A percentile compares a stretch with the other conserved stretches of the same genome.
Evolutionary conservation across 441 rosid species (phyloP).

Genomic region (Populus trichocarpa): DNA sequence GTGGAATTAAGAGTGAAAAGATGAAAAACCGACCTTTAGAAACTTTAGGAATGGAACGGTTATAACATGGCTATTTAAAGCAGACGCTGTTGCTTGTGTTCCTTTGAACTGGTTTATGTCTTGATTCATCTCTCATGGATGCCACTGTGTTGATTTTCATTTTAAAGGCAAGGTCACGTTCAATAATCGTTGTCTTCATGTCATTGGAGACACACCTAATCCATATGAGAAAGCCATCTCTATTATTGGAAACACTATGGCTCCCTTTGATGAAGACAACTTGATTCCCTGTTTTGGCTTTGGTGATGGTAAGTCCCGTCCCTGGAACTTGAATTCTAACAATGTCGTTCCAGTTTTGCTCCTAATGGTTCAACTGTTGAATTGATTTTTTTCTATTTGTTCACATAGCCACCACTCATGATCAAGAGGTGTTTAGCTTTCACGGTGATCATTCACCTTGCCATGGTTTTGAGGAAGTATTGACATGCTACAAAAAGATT

Average conservation of each 20-base stretch:
- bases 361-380: background rate
- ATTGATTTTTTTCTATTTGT: background rate
- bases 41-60: background rate
- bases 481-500: slow-evolving; percentile 60
- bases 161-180: slow-evolving; percentile 56
- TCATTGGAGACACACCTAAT: slow-evolving; percentile 47
- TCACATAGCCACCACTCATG: slow-evolving; percentile 66
- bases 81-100: background rate
- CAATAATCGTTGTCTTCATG: slow-evolving; percentile 61
- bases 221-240: slow-evolving; percentile 82
- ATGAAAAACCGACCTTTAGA: background rate
- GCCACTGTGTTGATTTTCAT: slow-evolving; percentile 12
- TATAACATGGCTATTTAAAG: background rate
- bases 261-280: slow-evolving; percentile 88
- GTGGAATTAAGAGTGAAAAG: background rate
- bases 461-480: slow-evolving; percentile 80
- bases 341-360: no score
- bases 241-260: slow-evolving; percentile 71
- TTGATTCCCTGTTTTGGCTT: slow-evolving; percentile 85
- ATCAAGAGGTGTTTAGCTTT: slow-evolving; percentile 69
- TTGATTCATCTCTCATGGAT: background rate
- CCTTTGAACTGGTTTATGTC: background rate
- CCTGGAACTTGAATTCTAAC: background rate
- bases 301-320: slow-evolving; percentile 58
- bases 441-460: slow-evolving; percentile 68